Conservation (phyloP, 2,329 filamentous ascomycete species). For the Dactylellina drechsleri region DNA sequence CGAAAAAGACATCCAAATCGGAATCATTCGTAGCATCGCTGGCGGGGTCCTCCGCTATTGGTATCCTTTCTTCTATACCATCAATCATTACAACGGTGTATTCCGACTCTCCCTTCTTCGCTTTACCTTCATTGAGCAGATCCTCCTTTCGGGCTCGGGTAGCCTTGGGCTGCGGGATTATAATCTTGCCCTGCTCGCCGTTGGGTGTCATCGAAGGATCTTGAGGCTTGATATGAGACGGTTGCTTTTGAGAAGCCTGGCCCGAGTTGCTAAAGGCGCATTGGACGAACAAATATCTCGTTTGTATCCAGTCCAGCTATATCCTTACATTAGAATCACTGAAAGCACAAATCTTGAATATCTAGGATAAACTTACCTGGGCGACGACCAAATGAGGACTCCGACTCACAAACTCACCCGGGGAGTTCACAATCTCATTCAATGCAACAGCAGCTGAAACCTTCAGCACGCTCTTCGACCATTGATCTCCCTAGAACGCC, state of each 20-base stretch:
- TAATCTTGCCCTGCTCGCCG: constrained; percentile 61
- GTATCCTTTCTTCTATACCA: constrained; percentile 47
- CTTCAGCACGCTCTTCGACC: constrained; percentile 75
- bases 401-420: constrained; percentile 69
- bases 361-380: constrained; percentile 49
- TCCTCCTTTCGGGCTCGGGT: constrained; percentile 49
- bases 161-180: constrained; percentile 60
- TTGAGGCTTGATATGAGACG: constrained; percentile 60
- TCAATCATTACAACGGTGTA: constrained; percentile 41
- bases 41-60: constrained; percentile 42
- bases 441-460: constrained; percentile 73
- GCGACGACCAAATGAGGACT: constrained; percentile 44
- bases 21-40: constrained; percentile 51
- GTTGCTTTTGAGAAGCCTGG: constrained; percentile 28
- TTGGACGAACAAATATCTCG: constrained; percentile 80
- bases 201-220: constrained; percentile 57
- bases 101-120: constrained; percentile 39
- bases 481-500: constrained; percentile 60
- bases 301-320: constrained; percentile 88
- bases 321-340: neutral
- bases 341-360: no score
- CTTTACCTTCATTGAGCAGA: constrained; percentile 31
- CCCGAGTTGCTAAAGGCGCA: constrained; percentile 41
- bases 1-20: constrained; percentile 41
- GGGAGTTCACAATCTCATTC: constrained; percentile 84